These are phyloP conservation scores for Xylaria sp. DNA, from an alignment of 2,329 filamentous ascomycete species.

Conservation along the genomic window DNA sequence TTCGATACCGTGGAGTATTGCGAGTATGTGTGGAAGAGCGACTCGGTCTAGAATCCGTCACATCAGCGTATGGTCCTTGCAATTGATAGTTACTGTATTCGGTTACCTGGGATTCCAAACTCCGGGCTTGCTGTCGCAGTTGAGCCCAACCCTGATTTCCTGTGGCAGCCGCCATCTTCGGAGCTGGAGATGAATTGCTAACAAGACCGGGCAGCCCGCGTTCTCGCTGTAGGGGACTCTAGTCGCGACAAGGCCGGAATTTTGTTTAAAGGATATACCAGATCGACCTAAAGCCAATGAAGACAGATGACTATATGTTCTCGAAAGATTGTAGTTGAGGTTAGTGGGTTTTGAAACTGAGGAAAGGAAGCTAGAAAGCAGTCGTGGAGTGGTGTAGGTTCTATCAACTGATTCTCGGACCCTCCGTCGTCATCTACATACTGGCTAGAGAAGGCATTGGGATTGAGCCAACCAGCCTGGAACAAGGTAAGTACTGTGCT, in stretches of 20 bases:
- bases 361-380: neutral
- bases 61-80: slow-evolving; percentile 18
- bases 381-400: slow-evolving; percentile 1
- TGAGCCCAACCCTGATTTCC: slow-evolving; percentile 85
- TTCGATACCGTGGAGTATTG: slow-evolving; percentile 86
- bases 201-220: neutral
- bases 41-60: slow-evolving; percentile 74
- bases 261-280: neutral
- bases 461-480: neutral
- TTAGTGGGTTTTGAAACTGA: neutral
- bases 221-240: neutral
- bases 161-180: slow-evolving; percentile 62
- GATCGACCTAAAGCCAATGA: slow-evolving; percentile 1
- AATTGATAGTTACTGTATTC: slow-evolving; percentile 4
- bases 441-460: neutral
- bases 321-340: neutral
- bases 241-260: slow-evolving; percentile 10
- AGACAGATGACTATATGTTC: neutral
- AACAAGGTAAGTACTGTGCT: slow-evolving; percentile 12
- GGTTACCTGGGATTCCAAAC: slow-evolving; percentile 86
- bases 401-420: slow-evolving; percentile 15
- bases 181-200: slow-evolving; percentile 7
- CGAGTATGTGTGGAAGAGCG: slow-evolving; percentile 84
- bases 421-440: slow-evolving; percentile 11
- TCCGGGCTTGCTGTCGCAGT: slow-evolving; percentile 89